Evolutionary conservation across 2,329 filamentous ascomycete species (phyloP).

Genomic region (Paraconiothyrium brasiliense): DNA sequence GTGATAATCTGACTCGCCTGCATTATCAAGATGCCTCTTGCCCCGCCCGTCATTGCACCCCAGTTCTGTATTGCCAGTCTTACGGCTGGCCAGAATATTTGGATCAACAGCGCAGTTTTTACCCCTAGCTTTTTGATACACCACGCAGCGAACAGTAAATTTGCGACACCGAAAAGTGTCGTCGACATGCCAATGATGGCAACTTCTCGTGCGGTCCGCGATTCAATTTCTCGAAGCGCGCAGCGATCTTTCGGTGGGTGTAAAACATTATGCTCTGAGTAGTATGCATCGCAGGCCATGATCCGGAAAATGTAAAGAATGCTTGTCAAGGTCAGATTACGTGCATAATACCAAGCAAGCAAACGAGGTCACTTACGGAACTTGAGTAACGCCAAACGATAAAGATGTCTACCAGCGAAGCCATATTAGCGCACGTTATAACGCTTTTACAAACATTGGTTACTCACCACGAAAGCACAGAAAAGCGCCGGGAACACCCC

Average conservation of each 20-base stretch:
- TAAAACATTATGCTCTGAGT: conserved; percentile 63
- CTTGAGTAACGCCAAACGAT: conserved; percentile 61
- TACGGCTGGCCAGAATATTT: conserved; percentile 71
- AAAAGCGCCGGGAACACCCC: conserved; percentile 27
- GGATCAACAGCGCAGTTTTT: conserved; percentile 68
- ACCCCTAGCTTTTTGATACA: conserved; percentile 73
- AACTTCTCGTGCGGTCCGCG: conserved; percentile 69
- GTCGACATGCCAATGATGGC: conserved; percentile 74
- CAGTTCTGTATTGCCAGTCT: conserved; percentile 71
- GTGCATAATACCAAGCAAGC: background rate
- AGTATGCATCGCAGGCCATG: conserved; percentile 78
- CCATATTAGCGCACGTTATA: background rate
- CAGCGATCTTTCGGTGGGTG: conserved; percentile 64
- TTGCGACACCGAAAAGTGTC: conserved; percentile 72
- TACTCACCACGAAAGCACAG: conserved; percentile 8
- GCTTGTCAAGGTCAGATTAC: conserved; percentile 9
- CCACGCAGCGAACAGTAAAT: conserved; percentile 74
- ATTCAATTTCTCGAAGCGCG: conserved; percentile 68
- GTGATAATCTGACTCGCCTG: conserved; percentile 74
- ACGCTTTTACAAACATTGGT: background rate
- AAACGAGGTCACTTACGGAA: conserved; percentile 41
- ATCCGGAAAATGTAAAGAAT: conserved; percentile 73
- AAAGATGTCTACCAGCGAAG: conserved; percentile 49
- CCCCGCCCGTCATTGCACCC: conserved; percentile 70
- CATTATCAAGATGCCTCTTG: conserved; percentile 71